Conservation (phyloP, 2,329 filamentous ascomycete genomes). For the Colletotrichum incanum region DNA sequence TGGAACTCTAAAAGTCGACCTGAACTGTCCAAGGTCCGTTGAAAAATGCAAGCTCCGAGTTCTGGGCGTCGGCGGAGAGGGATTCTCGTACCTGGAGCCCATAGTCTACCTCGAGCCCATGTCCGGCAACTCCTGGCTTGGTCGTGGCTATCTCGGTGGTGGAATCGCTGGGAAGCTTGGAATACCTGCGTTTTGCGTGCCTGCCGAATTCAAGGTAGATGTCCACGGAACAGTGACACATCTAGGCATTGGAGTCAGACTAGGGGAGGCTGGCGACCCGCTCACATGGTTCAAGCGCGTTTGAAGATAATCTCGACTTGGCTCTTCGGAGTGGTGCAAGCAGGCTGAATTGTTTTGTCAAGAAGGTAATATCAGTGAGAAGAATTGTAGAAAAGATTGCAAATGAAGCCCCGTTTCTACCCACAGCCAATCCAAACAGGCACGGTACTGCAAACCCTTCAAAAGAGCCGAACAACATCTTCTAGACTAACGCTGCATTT, state of each 20-base stretch:
- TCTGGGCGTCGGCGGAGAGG: conserved; percentile 8
- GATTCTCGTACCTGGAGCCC: conserved; percentile 8
- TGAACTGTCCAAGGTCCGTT: conserved; percentile 34
- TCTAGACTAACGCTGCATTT: not conserved
- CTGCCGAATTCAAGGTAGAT: conserved; percentile 22
- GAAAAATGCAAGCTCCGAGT: conserved; percentile 43
- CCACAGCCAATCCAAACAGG: not conserved
- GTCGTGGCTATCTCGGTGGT: not conserved
- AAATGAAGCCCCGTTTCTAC: not conserved
- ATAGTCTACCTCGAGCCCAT: conserved; percentile 37
- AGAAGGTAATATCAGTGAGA: accelerated
- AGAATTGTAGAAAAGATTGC: no score
- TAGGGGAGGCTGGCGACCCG: conserved; percentile 12
- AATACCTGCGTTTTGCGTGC: not conserved
- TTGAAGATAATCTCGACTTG: not conserved
- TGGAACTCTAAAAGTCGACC: conserved; percentile 42
- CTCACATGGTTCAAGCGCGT: conserved; percentile 30
- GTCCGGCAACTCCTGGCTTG: conserved; percentile 46
- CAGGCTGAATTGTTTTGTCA: not conserved
- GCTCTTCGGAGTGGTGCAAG: not conserved
- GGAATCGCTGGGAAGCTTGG: no score
- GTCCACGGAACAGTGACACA: conserved; percentile 2
- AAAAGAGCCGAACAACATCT: not conserved
- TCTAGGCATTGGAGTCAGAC: conserved; percentile 16
- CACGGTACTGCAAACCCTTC: not conserved